Evolutionary conservation across 495 filamentous ascomycete species (phyloP).

Genomic region (Elasticomyces elasticus): DNA sequence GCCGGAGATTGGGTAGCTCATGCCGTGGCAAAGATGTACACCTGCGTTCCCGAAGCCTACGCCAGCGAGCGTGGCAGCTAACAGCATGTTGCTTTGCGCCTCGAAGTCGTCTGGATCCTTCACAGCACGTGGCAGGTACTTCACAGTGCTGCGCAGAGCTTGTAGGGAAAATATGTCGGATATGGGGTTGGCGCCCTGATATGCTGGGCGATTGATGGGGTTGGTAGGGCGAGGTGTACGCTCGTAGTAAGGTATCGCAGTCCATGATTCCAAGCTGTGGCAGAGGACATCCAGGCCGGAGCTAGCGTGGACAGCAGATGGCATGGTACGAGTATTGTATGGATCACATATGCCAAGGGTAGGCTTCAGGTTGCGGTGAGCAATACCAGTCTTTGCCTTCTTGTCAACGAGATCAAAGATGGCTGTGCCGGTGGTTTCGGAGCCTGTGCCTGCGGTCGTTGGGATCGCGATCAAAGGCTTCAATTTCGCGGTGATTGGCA

Average conservation of each 20-base stretch:
- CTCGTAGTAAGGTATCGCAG: conserved; percentile 85
- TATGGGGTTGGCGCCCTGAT: conserved; percentile 95
- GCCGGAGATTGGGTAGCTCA: conserved; percentile 90
- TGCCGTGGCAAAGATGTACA: conserved; percentile 93
- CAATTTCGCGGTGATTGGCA: conserved; percentile 68
- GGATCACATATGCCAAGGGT: conserved; percentile 95
- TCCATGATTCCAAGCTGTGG: conserved; percentile 89
- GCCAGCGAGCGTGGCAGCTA: conserved; percentile 86
- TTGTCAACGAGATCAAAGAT: conserved; percentile 90
- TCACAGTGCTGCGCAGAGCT: conserved; percentile 67
- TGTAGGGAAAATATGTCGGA: conserved; percentile 89
- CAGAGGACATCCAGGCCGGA: conserved; percentile 92
- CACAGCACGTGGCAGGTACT: conserved; percentile 81
- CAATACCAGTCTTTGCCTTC: conserved; percentile 88
- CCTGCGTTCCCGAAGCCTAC: conserved; percentile 97
- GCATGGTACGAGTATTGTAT: conserved; percentile 90
- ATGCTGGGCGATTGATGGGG: conserved; percentile 82
- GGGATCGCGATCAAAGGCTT: conserved; percentile 84
- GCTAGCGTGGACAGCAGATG: conserved; percentile 74
- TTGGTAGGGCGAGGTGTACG: conserved; percentile 76
- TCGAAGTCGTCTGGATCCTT: conserved; percentile 81
- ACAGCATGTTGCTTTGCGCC: conserved; percentile 87
- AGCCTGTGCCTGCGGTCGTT: conserved; percentile 90
- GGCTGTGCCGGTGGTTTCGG: conserved; percentile 91
- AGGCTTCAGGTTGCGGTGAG: conserved; percentile 88